These are phyloP conservation scores for Aquilaria malaccensis DNA, from an alignment of 345 rosid genomes.

Conservation along the genomic window DNA sequence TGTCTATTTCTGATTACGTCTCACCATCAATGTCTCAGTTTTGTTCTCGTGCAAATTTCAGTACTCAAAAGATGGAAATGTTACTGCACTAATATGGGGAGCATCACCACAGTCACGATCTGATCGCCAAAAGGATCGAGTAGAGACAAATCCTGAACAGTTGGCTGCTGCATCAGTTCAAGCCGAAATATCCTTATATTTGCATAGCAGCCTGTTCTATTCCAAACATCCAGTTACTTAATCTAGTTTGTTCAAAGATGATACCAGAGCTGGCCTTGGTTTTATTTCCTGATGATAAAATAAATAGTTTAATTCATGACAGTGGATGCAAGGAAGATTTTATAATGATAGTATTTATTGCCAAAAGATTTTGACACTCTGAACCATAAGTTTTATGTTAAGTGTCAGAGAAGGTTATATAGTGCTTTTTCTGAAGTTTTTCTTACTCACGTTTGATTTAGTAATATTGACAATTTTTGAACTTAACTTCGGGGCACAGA, in stretches of 20 bases:
- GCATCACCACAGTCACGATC: conserved; percentile 96
- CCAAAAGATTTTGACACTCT: too few species aligned
- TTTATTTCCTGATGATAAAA: too few species aligned
- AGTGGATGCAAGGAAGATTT: not conserved
- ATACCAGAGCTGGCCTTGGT: too few species aligned
- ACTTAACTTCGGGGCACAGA: conserved; percentile 55
- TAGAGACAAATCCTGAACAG: conserved; percentile 97
- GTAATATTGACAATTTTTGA: conserved; percentile 8
- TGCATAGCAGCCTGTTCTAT: not conserved
- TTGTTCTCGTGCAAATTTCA: conserved; percentile 27
- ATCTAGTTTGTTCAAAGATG: too few species aligned
- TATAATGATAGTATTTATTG: not conserved
- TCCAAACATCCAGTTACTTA: too few species aligned
- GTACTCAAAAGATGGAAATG: conserved; percentile 66
- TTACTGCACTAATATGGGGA: conserved; percentile 91
- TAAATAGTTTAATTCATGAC: too few species aligned
- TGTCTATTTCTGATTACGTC: too few species aligned
- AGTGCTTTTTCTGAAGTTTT: too few species aligned
- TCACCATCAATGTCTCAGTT: not conserved
- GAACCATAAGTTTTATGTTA: too few species aligned
- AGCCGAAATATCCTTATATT: conserved; percentile 89
- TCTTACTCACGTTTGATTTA: too few species aligned
- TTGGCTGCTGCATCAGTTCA: conserved; percentile 98
- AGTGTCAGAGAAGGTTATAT: too few species aligned
- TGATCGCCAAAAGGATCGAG: conserved; percentile 92